Evolutionary conservation across 2,329 filamentous ascomycete species (phyloP), one percentile per base, ranked within the genome.

Genomic region (Pseudopithomyces chartarum): DNA sequence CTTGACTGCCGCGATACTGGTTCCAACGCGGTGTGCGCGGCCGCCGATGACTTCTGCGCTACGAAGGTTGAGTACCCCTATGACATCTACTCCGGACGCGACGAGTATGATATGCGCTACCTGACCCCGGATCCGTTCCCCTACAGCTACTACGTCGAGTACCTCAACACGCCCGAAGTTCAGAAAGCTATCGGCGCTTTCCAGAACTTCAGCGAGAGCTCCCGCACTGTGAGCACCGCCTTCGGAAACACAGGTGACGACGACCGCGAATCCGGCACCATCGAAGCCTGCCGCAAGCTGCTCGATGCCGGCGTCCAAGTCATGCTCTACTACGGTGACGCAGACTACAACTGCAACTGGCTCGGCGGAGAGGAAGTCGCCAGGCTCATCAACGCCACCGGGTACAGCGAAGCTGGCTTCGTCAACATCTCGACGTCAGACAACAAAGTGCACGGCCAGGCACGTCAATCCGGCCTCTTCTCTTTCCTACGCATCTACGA

Each of bases 81-180:
- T 52, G 83, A 85, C 64, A 68, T 72, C n/a, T 79, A 82, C 58
- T 73, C 81, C 0, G 78, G 77, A 1, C 79, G 85, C 36, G 84
- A 87, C 69, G 81, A 85, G 63, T 87, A 87, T 68, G 86, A 88
- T 61, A 80, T 87, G 63, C 80, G 85, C 34, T 81, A 86, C 58
- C 73, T 85, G 6, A 65, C 59, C 0, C 81, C 82, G 0, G 83
- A 87, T 65, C 84, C 84, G 0, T 87, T 87, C 67, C 85, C 85
- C 0, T 82, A 84, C 60, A 64, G 66, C 0, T 85, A 82, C 70
- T 87, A 82, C 61, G 69, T 75, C 12, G 74, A 80, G n/a, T 89
- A 87, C 66, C 78, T 89, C 32, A 88, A 88, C 70, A 79, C 77
- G 1, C 74, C 80, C 0, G 67, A 75, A 11, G 80, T 87, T 1